These are phyloP conservation scores for Schizophyllum amplum DNA, from an alignment of 1,284 basidiomycete genomes.

Conservation along the genomic window DNA sequence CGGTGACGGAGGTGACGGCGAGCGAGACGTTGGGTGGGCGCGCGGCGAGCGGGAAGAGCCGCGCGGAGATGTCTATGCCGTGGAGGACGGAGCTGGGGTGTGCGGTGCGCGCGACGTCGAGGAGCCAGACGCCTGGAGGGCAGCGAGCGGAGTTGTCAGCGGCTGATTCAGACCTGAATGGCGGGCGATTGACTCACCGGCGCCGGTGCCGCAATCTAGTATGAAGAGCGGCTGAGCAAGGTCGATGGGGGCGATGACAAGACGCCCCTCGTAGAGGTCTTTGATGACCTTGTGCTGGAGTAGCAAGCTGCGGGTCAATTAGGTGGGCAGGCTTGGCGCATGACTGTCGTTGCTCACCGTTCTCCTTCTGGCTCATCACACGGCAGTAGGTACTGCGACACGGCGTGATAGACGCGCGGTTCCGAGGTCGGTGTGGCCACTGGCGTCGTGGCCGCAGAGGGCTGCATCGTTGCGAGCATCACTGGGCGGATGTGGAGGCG, in stretches of 20 bases:
- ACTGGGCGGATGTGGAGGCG: not conserved
- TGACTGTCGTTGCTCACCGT: not conserved
- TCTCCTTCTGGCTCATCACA: not conserved
- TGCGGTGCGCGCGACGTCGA: slow-evolving; percentile 11
- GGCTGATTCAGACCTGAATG: not conserved
- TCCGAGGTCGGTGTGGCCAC: not conserved
- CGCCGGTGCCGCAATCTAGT: slow-evolving; percentile 19
- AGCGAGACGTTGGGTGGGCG: slow-evolving; percentile 16
- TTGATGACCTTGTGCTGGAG: slow-evolving; percentile 17
- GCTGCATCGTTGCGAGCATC: not conserved
- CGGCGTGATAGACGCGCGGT: not conserved
- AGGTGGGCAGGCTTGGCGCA: not conserved
- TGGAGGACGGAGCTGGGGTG: slow-evolving; percentile 4
- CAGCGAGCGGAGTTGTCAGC: not conserved
- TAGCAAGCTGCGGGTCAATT: slow-evolving; percentile 11
- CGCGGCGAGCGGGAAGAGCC: slow-evolving; percentile 15
- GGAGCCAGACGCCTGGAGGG: slow-evolving; percentile 11
- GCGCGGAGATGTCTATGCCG: slow-evolving; percentile 17
- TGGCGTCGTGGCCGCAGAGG: not conserved
- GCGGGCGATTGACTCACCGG: slow-evolving; percentile 11
- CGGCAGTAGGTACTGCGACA: not conserved
- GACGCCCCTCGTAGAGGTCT: slow-evolving; percentile 11
- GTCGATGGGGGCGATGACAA: slow-evolving; percentile 13
- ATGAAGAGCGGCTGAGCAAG: slow-evolving; percentile 13
- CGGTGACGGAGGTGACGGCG: slow-evolving; percentile 11